phyloP scores from a whole-genome alignment of 139 green algal genomes.

The Ettlia oleoabundans region DNA sequence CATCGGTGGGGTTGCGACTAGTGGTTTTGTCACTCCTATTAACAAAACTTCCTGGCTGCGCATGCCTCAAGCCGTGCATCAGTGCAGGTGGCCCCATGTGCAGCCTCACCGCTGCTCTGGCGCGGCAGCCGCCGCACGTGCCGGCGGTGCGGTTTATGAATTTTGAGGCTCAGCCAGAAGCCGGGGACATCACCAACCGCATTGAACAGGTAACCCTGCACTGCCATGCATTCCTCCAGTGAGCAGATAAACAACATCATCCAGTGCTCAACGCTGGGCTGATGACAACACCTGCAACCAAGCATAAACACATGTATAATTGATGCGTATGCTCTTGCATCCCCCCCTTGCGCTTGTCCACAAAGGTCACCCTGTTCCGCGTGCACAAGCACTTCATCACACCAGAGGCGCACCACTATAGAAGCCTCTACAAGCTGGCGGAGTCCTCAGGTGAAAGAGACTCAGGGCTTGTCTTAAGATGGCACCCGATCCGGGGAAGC shows the following conservation, averaged over 20 bases:
- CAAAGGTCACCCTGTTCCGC: constrained; percentile 64
- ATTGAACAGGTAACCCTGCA: constrained; percentile 47
- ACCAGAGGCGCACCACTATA: constrained; percentile 43
- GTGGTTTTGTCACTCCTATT: no score
- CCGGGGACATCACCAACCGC: constrained; percentile 52
- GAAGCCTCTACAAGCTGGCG: constrained; percentile 45
- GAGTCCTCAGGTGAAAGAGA: constrained; percentile 4
- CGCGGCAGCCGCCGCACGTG: constrained; percentile 11
- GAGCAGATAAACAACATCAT: no score
- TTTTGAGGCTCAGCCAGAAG: constrained; percentile 59
- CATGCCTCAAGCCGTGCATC: no score
- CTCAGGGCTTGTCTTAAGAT: no score
- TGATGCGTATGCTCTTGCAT: no score
- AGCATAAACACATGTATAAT: no score
- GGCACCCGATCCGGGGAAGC: no score
- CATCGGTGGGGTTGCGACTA: no score
- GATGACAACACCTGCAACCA: no score
- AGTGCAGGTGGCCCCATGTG: not conserved
- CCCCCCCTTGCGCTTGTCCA: not conserved
- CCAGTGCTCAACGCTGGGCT: no score
- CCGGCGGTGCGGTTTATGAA: constrained; percentile 62
- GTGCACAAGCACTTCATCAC: constrained; percentile 63
- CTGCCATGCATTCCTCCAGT: not conserved
- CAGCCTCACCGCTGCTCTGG: constrained; percentile 37
- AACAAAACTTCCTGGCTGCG: no score